phyloP scores from a whole-genome alignment of 129 eudicot genomes.

The Kitagawia praeruptora region DNA sequence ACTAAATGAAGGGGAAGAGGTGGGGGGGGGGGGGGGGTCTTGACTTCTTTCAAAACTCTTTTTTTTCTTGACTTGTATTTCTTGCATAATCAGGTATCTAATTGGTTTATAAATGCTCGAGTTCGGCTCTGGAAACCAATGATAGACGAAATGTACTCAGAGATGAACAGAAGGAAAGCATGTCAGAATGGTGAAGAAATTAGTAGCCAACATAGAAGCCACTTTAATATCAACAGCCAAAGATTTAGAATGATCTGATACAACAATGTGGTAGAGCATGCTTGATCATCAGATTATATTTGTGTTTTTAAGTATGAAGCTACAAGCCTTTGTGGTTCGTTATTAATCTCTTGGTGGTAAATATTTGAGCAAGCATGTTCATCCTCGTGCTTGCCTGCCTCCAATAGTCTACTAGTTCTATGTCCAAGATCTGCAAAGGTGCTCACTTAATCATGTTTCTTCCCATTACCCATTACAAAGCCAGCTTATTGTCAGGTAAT shows the following conservation, averaged over 20 bases:
- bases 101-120: slow-evolving; percentile 90
- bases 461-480: background rate
- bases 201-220: slow-evolving; percentile 25
- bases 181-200: slow-evolving; percentile 29
- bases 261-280: background rate
- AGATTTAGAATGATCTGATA: slow-evolving; percentile 28
- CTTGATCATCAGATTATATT: slow-evolving; percentile 9
- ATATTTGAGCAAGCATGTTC: background rate
- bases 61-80: background rate
- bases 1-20: background rate
- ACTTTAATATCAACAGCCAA: slow-evolving; percentile 14
- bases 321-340: background rate
- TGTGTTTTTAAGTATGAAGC: background rate
- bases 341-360: background rate
- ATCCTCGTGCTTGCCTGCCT: background rate
- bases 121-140: slow-evolving; percentile 92
- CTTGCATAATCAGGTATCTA: slow-evolving; percentile 45
- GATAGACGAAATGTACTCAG: slow-evolving; percentile 88
- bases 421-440: background rate
- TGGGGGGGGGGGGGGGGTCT: no score
- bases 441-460: background rate
- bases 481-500: background rate
- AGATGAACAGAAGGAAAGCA: slow-evolving; percentile 67
- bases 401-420: background rate
- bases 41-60: background rate